Evolutionary conservation across 768 basidiomycete genomes (phyloP).

Genomic region (Leccinum rimulosum): DNA sequence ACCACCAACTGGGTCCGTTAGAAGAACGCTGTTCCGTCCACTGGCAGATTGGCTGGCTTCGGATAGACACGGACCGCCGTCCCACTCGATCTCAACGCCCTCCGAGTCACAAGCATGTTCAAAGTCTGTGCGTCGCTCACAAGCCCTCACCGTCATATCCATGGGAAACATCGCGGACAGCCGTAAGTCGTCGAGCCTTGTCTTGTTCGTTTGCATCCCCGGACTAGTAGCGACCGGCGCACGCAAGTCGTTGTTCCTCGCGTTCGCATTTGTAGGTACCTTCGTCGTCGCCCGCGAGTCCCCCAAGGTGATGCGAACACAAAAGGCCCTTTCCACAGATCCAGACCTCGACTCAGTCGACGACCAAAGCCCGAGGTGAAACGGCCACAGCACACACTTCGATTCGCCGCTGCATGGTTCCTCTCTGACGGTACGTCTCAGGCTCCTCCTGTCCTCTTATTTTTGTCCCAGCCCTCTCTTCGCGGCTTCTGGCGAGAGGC

Average conservation of each 20-base stretch:
- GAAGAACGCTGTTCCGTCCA: too few relatives aligned
- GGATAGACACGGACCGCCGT: slow-evolving; percentile 24
- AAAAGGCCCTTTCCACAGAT: slow-evolving; percentile 16
- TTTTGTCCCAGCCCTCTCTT: background rate
- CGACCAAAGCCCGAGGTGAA: slow-evolving; percentile 50
- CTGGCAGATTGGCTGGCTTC: too few relatives aligned
- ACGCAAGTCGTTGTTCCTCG: slow-evolving; percentile 61
- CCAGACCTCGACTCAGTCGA: slow-evolving; percentile 23
- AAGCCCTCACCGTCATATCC: slow-evolving; percentile 92
- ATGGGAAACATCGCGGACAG: slow-evolving; percentile 91
- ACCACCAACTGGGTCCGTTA: too few relatives aligned
- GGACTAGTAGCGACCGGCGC: slow-evolving; percentile 44
- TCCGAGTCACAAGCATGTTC: background rate
- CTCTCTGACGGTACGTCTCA: slow-evolving; percentile 66
- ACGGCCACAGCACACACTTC: slow-evolving; percentile 81
- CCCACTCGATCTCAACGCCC: background rate
- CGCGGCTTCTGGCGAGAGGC: too few relatives aligned
- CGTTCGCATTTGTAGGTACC: slow-evolving; percentile 44
- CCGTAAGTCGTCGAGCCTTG: slow-evolving; percentile 46
- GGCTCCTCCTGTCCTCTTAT: background rate
- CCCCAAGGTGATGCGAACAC: slow-evolving; percentile 50
- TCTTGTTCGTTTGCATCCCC: background rate
- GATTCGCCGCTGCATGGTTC: slow-evolving; percentile 86
- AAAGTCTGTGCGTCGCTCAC: slow-evolving; percentile 75
- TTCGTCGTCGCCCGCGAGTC: slow-evolving; percentile 63